Evolutionary conservation across 2,329 filamentous ascomycete species (phyloP), one percentile per base, ranked within the genome.

Genomic region (Aspergillus sp.): DNA sequence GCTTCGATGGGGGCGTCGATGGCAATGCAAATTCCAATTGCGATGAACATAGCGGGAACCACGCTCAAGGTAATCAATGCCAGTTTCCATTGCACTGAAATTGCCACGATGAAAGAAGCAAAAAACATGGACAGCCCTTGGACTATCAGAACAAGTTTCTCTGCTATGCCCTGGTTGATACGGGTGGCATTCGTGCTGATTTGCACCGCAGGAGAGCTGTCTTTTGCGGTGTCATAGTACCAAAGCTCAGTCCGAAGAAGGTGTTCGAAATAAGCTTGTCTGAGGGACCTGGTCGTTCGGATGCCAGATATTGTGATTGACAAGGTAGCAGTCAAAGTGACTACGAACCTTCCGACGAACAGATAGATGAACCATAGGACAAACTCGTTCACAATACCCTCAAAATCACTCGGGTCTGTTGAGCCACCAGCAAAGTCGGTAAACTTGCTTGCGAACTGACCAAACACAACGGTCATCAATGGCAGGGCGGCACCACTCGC

Each of bases 101-200:
- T 98, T 2, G 91, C 92, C 66, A 99, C 93, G 59, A 97, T 82
- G 68, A 97, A 97, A 17, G 93, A 92, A 0, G 93, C 88, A 58
- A 96, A 80, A 71, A 98, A 97, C 11, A 92, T 93, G 1, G 93
- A 87, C 4, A 93, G 54, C 8, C 91, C 91, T 13, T 88, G 87
- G 58, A 96, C 74, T 0, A 91, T 93, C 65, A 97, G 79, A 15
- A 87, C 88, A 50, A 96, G 85, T 80, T 97, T 97, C 76, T 96
- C 92, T 0, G 92, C 96, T 50, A 99, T 92, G 60, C 93, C 94
- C 67, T 96, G 93, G 76, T 97, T 94, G 60, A 98, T 89, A 57
- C 96, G 81, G 71, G 97, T 97, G 3, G 71, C 71, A 47, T 75
- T 74, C 3, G 72, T 72, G 9, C 66, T 66, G 41, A 71, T 73